Base-by-base conservation (phyloP, 345 rosid species). In the Citrus trifoliata region DNA sequence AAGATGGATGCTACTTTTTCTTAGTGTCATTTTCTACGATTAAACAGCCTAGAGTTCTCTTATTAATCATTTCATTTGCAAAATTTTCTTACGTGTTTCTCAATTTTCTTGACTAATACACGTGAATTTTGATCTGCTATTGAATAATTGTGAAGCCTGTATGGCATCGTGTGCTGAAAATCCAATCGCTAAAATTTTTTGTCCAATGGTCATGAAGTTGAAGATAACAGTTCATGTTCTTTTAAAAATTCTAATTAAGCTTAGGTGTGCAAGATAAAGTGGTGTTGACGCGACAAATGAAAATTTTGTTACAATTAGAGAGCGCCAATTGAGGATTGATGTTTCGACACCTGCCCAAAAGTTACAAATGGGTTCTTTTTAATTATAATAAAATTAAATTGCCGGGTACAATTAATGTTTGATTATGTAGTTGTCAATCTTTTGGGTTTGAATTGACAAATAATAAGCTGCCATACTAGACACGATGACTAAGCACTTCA, bases 21-120 rank as follows among this genome's bases (percentile, higher is more conserved):
- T 19, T 46, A 19, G 18, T 22, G 35, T 48, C 77, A 72, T 40
- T 79, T 79, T 79, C 76, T 60, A 33, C 25, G 53, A 53, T 53
- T 42, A 46, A 46, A 9, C 51, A 13, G 18, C 51, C 51, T 46
- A 46, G 16, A 46, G 18, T 46, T 46, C 18, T 46, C 51, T 46
- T 46, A 46, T 46, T 46, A 24, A 40, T 70, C 38, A 70, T 70
- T 25, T 53, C 58, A 18, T 4, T 53, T 53, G 22, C 22, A 4
- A 53, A 53, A 16, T 1, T 53, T 53, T 53, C 58, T 53, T 19
- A 53, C 58, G 1, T 53, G 58, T 33, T 71, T 18, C 51, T 21
- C 22, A 16, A 56, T n/a, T 71, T 30, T 53, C 18, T 71, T 53
- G 40, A 32, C 74, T 4, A 16, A 28, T 68, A 3, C 28, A 16